phyloP scores from a whole-genome alignment of 257 asterid genomes.

The Penstemon davidsonii region DNA sequence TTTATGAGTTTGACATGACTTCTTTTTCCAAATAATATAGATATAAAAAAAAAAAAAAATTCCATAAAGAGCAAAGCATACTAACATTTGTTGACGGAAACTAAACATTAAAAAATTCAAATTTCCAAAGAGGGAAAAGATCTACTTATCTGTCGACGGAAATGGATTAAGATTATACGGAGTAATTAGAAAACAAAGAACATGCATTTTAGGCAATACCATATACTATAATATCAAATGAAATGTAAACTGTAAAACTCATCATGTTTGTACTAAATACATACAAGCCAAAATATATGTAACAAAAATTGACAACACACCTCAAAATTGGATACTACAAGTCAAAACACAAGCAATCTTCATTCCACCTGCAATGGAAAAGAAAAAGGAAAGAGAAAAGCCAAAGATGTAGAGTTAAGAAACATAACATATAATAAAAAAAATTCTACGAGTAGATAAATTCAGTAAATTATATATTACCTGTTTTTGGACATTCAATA shows the following conservation, averaged over 20 bases:
- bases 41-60: too few species aligned
- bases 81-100: too few species aligned
- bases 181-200: too few species aligned
- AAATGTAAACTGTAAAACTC: neutral
- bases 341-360: slow-evolving; percentile 10
- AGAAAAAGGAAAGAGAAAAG: neutral
- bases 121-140: too few species aligned
- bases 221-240: neutral
- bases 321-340: slow-evolving; percentile 7
- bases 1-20: too few species aligned
- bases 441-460: too few species aligned
- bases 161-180: too few species aligned
- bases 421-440: neutral
- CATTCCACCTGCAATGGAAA: neutral
- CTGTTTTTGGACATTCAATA: neutral
- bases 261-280: neutral
- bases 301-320: slow-evolving; percentile 2
- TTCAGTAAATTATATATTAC: neutral
- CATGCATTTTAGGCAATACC: too few species aligned
- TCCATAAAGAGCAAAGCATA: too few species aligned
- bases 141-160: too few species aligned
- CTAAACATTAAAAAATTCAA: too few species aligned
- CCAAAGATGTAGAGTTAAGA: neutral
- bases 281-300: slow-evolving; percentile 15
- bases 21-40: too few species aligned